A percentile compares a stretch with the other conserved stretches of the same genome.
phyloP scores from a whole-genome alignment of 2,329 filamentous ascomycete genomes.

The Pestalotiopsis sp. region DNA sequence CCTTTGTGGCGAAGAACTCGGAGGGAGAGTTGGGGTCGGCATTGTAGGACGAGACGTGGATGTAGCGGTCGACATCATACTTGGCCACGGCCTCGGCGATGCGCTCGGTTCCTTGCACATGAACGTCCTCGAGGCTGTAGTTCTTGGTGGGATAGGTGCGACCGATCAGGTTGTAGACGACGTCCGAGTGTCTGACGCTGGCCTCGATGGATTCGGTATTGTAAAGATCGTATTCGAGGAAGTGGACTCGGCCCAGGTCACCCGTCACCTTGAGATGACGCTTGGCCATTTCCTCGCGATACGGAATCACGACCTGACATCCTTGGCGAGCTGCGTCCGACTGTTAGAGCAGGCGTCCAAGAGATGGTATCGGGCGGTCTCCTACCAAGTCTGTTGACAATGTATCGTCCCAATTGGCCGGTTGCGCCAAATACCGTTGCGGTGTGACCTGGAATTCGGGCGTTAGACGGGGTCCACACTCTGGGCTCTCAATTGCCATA shows the following conservation, averaged over 20 bases:
- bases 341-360: constrained; percentile 23
- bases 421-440: constrained; percentile 98
- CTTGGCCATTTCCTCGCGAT: constrained; percentile 96
- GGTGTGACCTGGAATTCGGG: constrained; percentile 72
- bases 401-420: constrained; percentile 93
- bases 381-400: constrained; percentile 87
- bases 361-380: constrained; percentile 13
- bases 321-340: constrained; percentile 74
- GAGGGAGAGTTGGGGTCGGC: constrained; percentile 78
- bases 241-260: constrained; percentile 86
- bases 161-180: constrained; percentile 95
- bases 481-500: constrained; percentile 39
- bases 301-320: constrained; percentile 92
- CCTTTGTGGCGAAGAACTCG: constrained; percentile 93
- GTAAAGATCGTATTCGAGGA: constrained; percentile 91
- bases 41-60: constrained; percentile 96
- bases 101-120: constrained; percentile 88
- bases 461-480: background rate
- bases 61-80: constrained; percentile 95
- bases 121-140: constrained; percentile 89
- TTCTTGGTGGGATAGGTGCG: constrained; percentile 98
- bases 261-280: constrained; percentile 95
- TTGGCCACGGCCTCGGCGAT: constrained; percentile 95
- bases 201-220: constrained; percentile 97
- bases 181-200: constrained; percentile 93